These are phyloP conservation scores for Pseudogymnoascus sp. DNA, from an alignment of 2,329 filamentous ascomycete species.

Conservation along the genomic window DNA sequence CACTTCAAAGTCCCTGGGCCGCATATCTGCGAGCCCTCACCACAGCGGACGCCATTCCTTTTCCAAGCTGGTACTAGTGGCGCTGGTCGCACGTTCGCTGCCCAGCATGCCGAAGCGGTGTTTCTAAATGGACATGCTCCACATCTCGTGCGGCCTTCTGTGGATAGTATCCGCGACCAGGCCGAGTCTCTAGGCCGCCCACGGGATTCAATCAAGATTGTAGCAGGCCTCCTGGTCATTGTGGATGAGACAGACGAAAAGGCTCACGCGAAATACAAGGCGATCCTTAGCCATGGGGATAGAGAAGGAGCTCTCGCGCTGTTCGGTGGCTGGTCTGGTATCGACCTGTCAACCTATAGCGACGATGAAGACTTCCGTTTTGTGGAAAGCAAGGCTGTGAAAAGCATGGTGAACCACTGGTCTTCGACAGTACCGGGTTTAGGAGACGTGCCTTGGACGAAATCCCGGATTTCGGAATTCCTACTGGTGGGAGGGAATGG, in stretches of 20 bases:
- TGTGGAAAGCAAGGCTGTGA: conserved; percentile 35
- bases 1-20: conserved; percentile 56
- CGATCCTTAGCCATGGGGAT: conserved; percentile 54
- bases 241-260: conserved; percentile 60
- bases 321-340: conserved; percentile 48
- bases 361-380: conserved; percentile 53
- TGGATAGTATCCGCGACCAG: conserved; percentile 53
- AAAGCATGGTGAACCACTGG: conserved; percentile 34
- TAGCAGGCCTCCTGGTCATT: conserved; percentile 60
- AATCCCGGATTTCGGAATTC: conserved; percentile 60
- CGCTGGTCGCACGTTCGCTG: conserved; percentile 58
- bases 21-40: conserved; percentile 56
- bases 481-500: conserved; percentile 61
- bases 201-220: conserved; percentile 56
- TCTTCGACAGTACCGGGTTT: conserved; percentile 50
- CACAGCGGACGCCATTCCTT: conserved; percentile 60
- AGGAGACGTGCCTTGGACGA: conserved; percentile 56
- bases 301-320: conserved; percentile 61
- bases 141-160: conserved; percentile 49
- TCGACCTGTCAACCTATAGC: conserved; percentile 34
- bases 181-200: conserved; percentile 50
- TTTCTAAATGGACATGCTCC: conserved; percentile 60
- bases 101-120: conserved; percentile 62
- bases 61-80: conserved; percentile 62
- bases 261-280: conserved; percentile 54